These are phyloP conservation scores for Apiotrichum porosum DNA, from an alignment of 1,284 basidiomycete species.

Conservation along the genomic window DNA sequence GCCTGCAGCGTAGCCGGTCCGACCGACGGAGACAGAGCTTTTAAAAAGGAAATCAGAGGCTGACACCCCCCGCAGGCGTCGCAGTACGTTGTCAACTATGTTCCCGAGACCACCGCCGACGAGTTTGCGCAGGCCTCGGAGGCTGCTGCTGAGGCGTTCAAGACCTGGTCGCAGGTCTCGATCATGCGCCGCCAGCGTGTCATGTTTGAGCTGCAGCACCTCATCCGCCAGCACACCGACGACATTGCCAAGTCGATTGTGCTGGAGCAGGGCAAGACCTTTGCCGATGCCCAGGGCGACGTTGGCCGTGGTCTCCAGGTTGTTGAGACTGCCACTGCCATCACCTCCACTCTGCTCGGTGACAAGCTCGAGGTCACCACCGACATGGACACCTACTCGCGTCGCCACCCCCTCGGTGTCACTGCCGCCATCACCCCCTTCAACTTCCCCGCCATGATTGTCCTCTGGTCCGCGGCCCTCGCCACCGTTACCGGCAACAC, in stretches of 20 bases:
- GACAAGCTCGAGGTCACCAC: slow-evolving; percentile 91
- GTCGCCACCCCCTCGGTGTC: slow-evolving; percentile 57
- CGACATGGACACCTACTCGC: slow-evolving; percentile 84
- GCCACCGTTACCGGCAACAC: slow-evolving; percentile 65
- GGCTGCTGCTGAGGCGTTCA: slow-evolving; percentile 80
- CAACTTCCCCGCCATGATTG: slow-evolving; percentile 88
- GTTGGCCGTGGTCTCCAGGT: slow-evolving; percentile 83
- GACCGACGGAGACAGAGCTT: too few relatives aligned
- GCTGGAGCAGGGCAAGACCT: slow-evolving; percentile 86
- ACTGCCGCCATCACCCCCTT: slow-evolving; percentile 66
- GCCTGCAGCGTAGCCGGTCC: too few relatives aligned
- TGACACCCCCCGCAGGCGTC: slow-evolving; percentile 37
- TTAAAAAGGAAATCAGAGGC: too few relatives aligned
- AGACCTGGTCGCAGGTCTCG: slow-evolving; percentile 81
- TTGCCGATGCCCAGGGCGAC: slow-evolving; percentile 88
- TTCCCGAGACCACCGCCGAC: slow-evolving; percentile 76
- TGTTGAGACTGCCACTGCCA: slow-evolving; percentile 79
- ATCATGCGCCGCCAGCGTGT: slow-evolving; percentile 83
- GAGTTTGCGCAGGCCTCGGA: slow-evolving; percentile 85
- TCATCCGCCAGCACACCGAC: slow-evolving; percentile 64
- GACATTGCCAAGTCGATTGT: slow-evolving; percentile 61
- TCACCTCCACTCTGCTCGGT: slow-evolving; percentile 78
- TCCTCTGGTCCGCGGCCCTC: slow-evolving; percentile 86
- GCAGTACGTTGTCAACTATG: slow-evolving; percentile 78
- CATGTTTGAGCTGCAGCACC: slow-evolving; percentile 80